phyloP scores from a whole-genome alignment of 192 early-diverging fungal species.

The Phycomyces nitens region DNA sequence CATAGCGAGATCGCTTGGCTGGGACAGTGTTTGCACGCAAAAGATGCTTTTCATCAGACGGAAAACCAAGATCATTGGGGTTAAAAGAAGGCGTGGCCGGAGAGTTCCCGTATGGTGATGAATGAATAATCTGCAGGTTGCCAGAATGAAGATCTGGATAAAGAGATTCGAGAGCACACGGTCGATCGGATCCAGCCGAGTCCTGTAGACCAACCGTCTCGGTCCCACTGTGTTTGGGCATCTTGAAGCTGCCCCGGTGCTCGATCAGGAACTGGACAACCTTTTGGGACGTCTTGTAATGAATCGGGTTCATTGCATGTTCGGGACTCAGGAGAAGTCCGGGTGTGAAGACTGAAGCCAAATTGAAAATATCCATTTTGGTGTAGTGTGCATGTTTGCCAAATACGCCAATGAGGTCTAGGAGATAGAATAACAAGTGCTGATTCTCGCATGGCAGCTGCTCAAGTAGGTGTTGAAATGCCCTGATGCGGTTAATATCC shows the following conservation, averaged over 20 bases:
- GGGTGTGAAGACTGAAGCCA: slow-evolving; percentile 74
- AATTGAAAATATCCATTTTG: slow-evolving; percentile 66
- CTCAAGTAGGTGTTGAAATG: slow-evolving; percentile 54
- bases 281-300: slow-evolving; percentile 68
- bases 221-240: slow-evolving; percentile 3
- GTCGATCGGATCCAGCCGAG: too few species aligned
- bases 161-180: too few species aligned
- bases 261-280: slow-evolving; percentile 73
- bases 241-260: slow-evolving; percentile 34
- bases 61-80: too few species aligned
- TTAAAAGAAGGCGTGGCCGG: too few species aligned
- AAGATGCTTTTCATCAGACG: slow-evolving; percentile 13
- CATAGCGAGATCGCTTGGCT: slow-evolving; percentile 24
- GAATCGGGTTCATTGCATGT: slow-evolving; percentile 64
- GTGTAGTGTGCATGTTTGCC: slow-evolving; percentile 49
- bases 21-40: slow-evolving; percentile 26
- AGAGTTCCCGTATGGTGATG: not conserved
- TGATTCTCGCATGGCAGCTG: slow-evolving; percentile 54
- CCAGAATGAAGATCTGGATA: not conserved
- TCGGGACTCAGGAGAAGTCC: slow-evolving; percentile 67
- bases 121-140: not conserved
- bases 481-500: slow-evolving; percentile 30
- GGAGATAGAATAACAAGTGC: slow-evolving; percentile 63
- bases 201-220: not conserved
- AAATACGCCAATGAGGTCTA: slow-evolving; percentile 60